phyloP scores from a whole-genome alignment of 83 land plant species.

The Picea abies region DNA sequence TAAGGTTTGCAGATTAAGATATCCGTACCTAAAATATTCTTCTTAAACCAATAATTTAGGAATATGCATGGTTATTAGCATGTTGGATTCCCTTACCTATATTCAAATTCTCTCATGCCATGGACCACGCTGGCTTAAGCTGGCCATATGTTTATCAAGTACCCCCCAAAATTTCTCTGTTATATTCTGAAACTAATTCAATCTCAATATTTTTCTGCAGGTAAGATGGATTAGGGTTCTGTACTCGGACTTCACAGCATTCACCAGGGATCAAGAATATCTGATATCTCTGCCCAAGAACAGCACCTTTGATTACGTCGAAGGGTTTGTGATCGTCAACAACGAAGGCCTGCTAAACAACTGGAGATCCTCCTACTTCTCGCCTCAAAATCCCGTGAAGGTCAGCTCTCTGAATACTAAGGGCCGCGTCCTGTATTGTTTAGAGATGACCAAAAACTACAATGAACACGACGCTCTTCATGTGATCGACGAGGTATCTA shows the following conservation, averaged over 20 bases:
- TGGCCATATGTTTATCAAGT: slow-evolving; percentile 17
- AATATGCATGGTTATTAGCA: neutral
- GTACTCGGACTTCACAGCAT: slow-evolving; percentile 78
- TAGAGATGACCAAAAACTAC: slow-evolving; percentile 86
- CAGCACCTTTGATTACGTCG: slow-evolving; percentile 81
- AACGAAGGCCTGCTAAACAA: slow-evolving; percentile 65
- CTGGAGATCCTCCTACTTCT: slow-evolving; percentile 85
- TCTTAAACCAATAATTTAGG: no score
- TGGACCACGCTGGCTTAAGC: neutral
- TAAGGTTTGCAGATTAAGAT: no score
- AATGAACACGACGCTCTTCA: slow-evolving; percentile 32
- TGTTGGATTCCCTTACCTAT: neutral
- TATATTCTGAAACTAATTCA: neutral
- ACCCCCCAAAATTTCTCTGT: neutral
- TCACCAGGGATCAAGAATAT: slow-evolving; percentile 81
- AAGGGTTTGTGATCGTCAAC: slow-evolving; percentile 90
- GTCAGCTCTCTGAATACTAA: slow-evolving; percentile 35
- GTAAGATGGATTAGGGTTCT: slow-evolving; percentile 91
- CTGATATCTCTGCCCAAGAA: slow-evolving; percentile 57
- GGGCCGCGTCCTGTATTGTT: slow-evolving; percentile 73
- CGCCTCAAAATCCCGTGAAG: slow-evolving; percentile 61
- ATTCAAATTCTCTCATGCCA: neutral
- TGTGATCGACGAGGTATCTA: slow-evolving; percentile 61
- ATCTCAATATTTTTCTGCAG: slow-evolving; percentile 24
- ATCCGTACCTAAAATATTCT: no score